These are phyloP conservation scores for Agrocybe praecox DNA, from an alignment of 768 basidiomycete species.

Conservation along the genomic window DNA sequence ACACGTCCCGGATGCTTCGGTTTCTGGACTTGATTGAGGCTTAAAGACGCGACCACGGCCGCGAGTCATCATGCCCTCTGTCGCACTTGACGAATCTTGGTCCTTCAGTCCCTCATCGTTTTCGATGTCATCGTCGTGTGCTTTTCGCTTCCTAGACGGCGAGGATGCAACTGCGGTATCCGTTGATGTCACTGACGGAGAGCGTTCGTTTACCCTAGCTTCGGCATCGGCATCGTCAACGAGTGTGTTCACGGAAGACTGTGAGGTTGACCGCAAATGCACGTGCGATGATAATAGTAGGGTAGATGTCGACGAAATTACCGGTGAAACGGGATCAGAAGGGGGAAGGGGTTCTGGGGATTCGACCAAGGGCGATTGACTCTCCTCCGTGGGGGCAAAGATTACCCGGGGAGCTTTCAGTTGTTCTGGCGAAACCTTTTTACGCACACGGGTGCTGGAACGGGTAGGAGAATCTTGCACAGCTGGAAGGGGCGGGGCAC, in stretches of 20 bases:
- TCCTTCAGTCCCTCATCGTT: constrained; percentile 6
- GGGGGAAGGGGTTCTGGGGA: neutral
- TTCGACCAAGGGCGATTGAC: constrained; percentile 7
- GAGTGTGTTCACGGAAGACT: constrained; percentile 39
- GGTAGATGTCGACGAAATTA: constrained; percentile 9
- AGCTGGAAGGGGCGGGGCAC: neutral
- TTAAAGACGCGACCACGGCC: constrained; percentile 21
- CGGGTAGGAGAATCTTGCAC: neutral
- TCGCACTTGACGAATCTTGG: neutral
- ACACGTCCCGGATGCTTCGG: constrained; percentile 8
- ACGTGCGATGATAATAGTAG: neutral
- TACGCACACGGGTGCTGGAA: constrained; percentile 14
- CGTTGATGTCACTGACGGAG: constrained; percentile 40
- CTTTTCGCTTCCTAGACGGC: constrained; percentile 23
- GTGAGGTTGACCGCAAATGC: constrained; percentile 38
- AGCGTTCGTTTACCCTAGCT: constrained; percentile 25
- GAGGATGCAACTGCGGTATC: constrained; percentile 35
- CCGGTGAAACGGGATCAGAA: neutral
- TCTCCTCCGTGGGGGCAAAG: neutral
- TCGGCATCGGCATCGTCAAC: constrained; percentile 13
- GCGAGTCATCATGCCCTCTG: constrained; percentile 40
- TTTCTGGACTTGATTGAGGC: neutral
- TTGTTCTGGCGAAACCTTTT: constrained; percentile 13
- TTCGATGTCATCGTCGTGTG: constrained; percentile 12
- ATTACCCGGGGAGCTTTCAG: constrained; percentile 11